A percentile compares a stretch with the other conserved stretches of the same genome.
These are phyloP conservation scores for Kalanchoe fedtschenkoi DNA, from an alignment of 164 flowering plant species.

Conservation along the genomic window DNA sequence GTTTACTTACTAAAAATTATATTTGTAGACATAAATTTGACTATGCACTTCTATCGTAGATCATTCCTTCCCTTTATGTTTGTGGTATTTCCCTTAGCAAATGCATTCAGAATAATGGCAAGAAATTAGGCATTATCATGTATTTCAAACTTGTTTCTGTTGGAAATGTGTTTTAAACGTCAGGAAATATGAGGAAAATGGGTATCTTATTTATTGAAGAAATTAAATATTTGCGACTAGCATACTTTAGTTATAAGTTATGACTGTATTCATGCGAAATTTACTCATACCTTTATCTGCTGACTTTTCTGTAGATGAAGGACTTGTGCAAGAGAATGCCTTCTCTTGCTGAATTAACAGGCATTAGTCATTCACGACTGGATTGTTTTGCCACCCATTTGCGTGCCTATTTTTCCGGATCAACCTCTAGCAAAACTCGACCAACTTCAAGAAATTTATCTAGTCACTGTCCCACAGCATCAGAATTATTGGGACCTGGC, in stretches of 20 bases:
- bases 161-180: background rate
- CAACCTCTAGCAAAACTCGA: conserved; percentile 20
- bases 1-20: conserved; percentile 18
- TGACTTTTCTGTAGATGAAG: conserved; percentile 46
- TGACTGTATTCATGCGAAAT: background rate
- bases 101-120: background rate
- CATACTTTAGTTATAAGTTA: background rate
- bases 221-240: background rate
- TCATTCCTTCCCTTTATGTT: no score
- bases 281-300: background rate
- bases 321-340: conserved; percentile 60
- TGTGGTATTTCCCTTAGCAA: background rate
- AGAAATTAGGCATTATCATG: background rate
- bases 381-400: conserved; percentile 68
- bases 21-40: background rate
- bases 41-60: background rate
- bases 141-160: background rate
- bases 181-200: background rate
- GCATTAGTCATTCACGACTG: conserved; percentile 75
- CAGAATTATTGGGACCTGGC: conserved; percentile 12
- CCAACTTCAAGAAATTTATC: conserved; percentile 15
- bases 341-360: conserved; percentile 70
- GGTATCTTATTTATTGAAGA: background rate
- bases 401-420: conserved; percentile 58
- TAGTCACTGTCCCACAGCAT: background rate